Conservation (phyloP, 208 protist genomes). For the Sergeia podlipaevii region DNA sequence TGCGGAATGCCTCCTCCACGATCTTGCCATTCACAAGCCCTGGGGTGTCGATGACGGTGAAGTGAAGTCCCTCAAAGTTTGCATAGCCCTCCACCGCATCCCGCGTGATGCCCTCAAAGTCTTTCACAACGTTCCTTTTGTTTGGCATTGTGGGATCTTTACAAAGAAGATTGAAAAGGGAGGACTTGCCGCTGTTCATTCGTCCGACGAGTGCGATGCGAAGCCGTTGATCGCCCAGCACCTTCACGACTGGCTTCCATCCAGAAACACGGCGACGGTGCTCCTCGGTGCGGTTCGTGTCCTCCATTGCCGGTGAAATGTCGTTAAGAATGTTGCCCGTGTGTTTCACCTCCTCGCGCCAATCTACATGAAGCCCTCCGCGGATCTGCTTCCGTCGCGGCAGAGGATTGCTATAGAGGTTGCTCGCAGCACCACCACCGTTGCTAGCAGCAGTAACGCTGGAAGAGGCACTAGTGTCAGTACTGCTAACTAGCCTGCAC, state of each 20-base stretch:
- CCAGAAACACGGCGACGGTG: conserved; percentile 69
- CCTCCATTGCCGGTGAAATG: conserved; percentile 67
- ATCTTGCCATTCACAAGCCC: conserved; percentile 70
- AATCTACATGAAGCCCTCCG: conserved; percentile 44
- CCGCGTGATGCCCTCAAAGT: conserved; percentile 86
- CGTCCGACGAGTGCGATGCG: conserved; percentile 85
- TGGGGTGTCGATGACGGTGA: conserved; percentile 90
- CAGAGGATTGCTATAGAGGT: conserved; percentile 21
- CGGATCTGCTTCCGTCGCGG: conserved; percentile 51
- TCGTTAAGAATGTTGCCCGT: conserved; percentile 63
- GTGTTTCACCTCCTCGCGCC: conserved; percentile 51
- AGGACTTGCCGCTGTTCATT: conserved; percentile 90
- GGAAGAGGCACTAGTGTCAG: too few relatives aligned
- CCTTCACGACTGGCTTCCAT: conserved; percentile 79
- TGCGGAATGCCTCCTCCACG: conserved; percentile 83
- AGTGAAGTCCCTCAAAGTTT: conserved; percentile 66
- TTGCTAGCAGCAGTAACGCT: background rate
- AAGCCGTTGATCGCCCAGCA: conserved; percentile 76
- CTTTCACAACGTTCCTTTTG: conserved; percentile 68
- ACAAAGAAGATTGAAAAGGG: conserved; percentile 87
- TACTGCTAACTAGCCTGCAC: too few relatives aligned
- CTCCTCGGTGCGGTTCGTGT: conserved; percentile 52
- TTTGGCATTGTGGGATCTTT: conserved; percentile 52
- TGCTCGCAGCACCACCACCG: background rate
- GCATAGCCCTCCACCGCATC: conserved; percentile 81